Percentiles rank a stretch among this genome's conserved stretches.
Evolutionary conservation across 164 flowering plant genomes (phyloP).

Genomic region (Buxus sempervirens): DNA sequence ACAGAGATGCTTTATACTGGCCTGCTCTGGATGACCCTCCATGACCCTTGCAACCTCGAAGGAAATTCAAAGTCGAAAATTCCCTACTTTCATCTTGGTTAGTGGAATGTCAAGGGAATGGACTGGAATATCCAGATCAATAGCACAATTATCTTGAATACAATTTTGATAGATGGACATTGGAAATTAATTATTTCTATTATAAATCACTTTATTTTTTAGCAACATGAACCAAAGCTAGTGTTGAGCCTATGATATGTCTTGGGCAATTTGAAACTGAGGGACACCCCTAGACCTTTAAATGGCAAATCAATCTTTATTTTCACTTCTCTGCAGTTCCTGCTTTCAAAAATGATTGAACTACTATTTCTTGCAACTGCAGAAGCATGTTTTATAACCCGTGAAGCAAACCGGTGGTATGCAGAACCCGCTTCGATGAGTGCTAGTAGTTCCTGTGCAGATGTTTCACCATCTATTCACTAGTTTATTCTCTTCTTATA

Average conservation of each 20-base stretch:
- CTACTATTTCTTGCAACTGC: slow-evolving; percentile 17
- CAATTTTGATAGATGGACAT: not conserved
- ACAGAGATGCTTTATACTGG: not conserved
- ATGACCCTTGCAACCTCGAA: not conserved
- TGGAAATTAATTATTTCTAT: too few relatives aligned
- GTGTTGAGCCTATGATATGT: not conserved
- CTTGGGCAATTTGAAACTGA: not conserved
- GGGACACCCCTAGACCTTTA: not conserved
- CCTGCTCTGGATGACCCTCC: not conserved
- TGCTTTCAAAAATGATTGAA: not conserved
- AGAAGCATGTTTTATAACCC: slow-evolving; percentile 80
- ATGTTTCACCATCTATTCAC: slow-evolving; percentile 9
- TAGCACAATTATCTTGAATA: not conserved
- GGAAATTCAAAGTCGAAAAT: not conserved
- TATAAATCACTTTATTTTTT: too few relatives aligned
- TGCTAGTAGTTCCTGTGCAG: slow-evolving; percentile 11
- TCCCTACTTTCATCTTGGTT: not conserved
- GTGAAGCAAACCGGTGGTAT: slow-evolving; percentile 71
- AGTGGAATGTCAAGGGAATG: not conserved
- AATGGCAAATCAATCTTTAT: not conserved
- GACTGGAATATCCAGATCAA: not conserved
- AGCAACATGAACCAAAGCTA: not conserved
- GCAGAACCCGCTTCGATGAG: slow-evolving; percentile 35
- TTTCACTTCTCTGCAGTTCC: not conserved
- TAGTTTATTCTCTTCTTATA: not conserved